Evolutionary conservation across 2,329 filamentous ascomycete species (phyloP).

Genomic region (Aspergillus fumigatus): DNA sequence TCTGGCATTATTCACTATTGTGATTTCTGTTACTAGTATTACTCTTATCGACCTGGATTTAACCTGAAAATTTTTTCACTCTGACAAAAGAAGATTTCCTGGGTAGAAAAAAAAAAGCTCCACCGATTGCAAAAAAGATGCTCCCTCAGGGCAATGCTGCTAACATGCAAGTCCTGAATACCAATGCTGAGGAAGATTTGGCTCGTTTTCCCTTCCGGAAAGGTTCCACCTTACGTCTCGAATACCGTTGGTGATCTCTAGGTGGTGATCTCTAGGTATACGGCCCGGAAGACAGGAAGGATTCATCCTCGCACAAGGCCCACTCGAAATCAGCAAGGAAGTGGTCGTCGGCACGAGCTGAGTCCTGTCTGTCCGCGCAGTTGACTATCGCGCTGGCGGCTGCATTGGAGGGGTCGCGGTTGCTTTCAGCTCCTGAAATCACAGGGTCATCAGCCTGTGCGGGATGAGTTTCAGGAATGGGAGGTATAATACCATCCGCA

Average conservation of each 20-base stretch:
- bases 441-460: neutral
- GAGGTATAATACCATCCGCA: constrained; percentile 15
- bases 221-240: neutral
- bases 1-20: neutral
- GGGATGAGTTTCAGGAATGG: neutral
- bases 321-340: constrained; percentile 39
- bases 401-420: constrained; percentile 2
- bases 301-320: constrained; percentile 29
- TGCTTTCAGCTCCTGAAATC: constrained; percentile 10
- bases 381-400: constrained; percentile 3
- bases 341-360: constrained; percentile 31
- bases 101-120: neutral
- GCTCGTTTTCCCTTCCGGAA: neutral
- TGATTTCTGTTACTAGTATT: neutral
- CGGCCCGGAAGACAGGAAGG: constrained; percentile 23
- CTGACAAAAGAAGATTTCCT: neutral
- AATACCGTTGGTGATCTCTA: constrained; percentile 9
- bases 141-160: neutral
- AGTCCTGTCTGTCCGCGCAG: constrained; percentile 14
- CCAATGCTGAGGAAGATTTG: neutral
- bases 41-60: neutral
- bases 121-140: neutral
- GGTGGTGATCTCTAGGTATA: constrained; percentile 17
- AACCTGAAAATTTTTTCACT: neutral
- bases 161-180: neutral